These are phyloP conservation scores for Lepiota venenata DNA, from an alignment of 768 basidiomycete genomes.

Conservation along the genomic window DNA sequence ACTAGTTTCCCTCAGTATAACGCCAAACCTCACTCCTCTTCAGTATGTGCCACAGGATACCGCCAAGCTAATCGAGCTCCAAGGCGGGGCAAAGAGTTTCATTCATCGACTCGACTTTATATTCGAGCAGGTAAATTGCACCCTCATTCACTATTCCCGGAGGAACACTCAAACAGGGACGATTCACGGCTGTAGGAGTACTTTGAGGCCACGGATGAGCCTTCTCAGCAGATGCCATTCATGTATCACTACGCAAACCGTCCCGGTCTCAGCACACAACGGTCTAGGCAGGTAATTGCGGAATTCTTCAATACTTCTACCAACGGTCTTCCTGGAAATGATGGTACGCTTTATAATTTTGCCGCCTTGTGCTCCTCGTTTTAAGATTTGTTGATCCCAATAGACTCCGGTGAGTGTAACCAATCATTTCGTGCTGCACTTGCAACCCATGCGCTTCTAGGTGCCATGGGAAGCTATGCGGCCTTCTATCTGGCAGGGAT, in stretches of 20 bases:
- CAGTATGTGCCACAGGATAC: constrained; percentile 67
- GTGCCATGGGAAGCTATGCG: constrained; percentile 63
- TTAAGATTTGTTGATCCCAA: neutral
- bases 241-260: constrained; percentile 69
- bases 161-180: neutral
- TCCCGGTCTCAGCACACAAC: constrained; percentile 55
- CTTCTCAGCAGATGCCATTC: constrained; percentile 64
- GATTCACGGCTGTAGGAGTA: constrained; percentile 35
- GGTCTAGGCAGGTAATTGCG: constrained; percentile 52
- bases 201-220: constrained; percentile 63
- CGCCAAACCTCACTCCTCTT: neutral
- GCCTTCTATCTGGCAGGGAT: constrained; percentile 57
- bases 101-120: constrained; percentile 54
- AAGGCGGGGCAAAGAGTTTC: constrained; percentile 55
- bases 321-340: constrained; percentile 61
- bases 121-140: constrained; percentile 40
- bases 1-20: neutral
- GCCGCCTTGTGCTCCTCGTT: neutral
- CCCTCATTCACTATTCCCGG: neutral
- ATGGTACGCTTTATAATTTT: constrained; percentile 34
- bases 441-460: constrained; percentile 21
- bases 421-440: neutral
- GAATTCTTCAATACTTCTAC: constrained; percentile 53
- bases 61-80: constrained; percentile 55
- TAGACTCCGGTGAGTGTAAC: constrained; percentile 23